Evolutionary conservation across 495 filamentous ascomycete species (phyloP), one percentile per base, ranked within the genome.

Genomic region (Amorphotheca resinae): DNA sequence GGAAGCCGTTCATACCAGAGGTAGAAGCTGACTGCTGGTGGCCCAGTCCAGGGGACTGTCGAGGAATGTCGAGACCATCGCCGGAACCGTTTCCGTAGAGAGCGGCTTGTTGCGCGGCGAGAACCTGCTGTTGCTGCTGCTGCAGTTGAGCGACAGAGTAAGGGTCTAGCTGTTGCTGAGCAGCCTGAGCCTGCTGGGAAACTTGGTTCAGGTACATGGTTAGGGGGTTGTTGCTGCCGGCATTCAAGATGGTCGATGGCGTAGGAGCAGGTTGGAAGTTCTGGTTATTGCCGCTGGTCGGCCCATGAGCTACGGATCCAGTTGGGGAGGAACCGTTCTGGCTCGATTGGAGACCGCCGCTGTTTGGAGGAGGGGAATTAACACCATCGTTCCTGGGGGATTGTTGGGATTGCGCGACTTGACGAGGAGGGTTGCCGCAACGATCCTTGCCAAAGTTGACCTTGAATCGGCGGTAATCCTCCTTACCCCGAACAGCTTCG

Each of bases 391-490:
- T 55, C 59, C 79, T 59, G 66, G 49, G 28, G 61, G 64, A 51
- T 46, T 59, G 63, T 54, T 55, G 67, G 45, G 41, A 48, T 58
- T 77, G 72, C 58, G 84, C 72, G 57, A 61, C 69, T 64, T 98
- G 93, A 33, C 91, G 76, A 18, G 91, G 91, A 15, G 91, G 84
- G 62, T 96, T 98, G 50, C 91, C 91, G 56, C 91, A 98, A 39
- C 91, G 76, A 61, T 98, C 91, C 66, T 98, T 98, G 57, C 91
- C 91, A 60, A 98, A 98, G 65, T 98, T 98, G 60, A 98, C 87
- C 72, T 98, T 98, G 74, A 98, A 98, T 37, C 89, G 80, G 60
- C 76, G 81, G 66, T 98, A 98, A 57, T 98, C 91, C 38, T 98
- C 93, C 51, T 88, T 82, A 58, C 85, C 80, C 21, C 91, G 76